These are phyloP conservation scores for Poa annua DNA, from an alignment of 176 grass and related monocot genomes.

Conservation along the genomic window DNA sequence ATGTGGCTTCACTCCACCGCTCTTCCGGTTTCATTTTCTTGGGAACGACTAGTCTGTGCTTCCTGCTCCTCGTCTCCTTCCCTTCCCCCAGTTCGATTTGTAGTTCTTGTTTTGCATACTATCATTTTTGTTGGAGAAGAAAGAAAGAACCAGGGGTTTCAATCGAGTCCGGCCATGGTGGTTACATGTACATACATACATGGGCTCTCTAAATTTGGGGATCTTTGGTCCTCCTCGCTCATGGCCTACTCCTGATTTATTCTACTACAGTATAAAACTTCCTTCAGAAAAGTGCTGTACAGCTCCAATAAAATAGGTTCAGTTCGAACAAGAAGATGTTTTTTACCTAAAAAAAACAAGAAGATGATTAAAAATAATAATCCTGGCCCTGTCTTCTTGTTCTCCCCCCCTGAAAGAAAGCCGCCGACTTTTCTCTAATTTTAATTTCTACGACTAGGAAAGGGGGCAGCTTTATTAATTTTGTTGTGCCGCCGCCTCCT, in stretches of 20 bases:
- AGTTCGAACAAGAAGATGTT: constrained; percentile 1
- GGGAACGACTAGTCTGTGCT: too few species aligned
- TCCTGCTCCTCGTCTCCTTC: background rate
- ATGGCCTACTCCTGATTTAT: background rate
- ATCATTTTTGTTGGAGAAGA: background rate
- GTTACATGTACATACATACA: too few species aligned
- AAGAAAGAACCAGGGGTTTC: too few species aligned
- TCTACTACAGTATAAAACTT: background rate
- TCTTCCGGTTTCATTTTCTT: background rate
- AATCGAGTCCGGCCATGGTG: background rate
- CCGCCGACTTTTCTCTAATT: background rate
- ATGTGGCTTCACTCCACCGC: background rate
- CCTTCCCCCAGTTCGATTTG: background rate
- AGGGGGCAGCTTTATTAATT: background rate
- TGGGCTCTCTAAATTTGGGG: background rate
- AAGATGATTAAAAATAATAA: background rate
- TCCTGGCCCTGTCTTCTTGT: background rate
- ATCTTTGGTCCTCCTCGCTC: background rate
- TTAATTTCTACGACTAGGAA: background rate
- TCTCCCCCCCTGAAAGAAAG: constrained; percentile 12
- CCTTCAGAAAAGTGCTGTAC: background rate
- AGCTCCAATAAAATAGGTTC: background rate
- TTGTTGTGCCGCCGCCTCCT: background rate
- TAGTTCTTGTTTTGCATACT: background rate
- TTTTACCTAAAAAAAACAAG: too few species aligned